A percentile compares a stretch with the other conserved stretches of the same genome.
phyloP scores from a whole-genome alignment of 2,329 filamentous ascomycete genomes.

The Leptographium lundbergii region DNA sequence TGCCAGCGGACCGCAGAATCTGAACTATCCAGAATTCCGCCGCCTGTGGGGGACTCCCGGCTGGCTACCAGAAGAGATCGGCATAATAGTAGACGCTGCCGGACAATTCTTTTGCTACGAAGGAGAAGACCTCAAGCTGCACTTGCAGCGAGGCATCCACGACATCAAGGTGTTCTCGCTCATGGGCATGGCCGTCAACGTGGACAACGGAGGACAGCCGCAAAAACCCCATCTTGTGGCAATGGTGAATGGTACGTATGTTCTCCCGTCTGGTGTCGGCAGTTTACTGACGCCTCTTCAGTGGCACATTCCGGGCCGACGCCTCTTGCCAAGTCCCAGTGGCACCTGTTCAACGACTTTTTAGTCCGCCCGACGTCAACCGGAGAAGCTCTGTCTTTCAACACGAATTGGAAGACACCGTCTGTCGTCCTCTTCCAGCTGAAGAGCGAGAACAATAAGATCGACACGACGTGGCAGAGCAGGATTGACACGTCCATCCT shows the following conservation, averaged over 20 bases:
- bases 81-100: constrained; percentile 67
- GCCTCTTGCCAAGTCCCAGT: constrained; percentile 52
- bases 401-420: constrained; percentile 83
- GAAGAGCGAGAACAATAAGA: constrained; percentile 65
- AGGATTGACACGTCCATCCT: constrained; percentile 73
- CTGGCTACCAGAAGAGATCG: constrained; percentile 90
- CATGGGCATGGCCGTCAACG: constrained; percentile 78
- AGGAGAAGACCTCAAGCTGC: constrained; percentile 72
- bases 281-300: constrained; percentile 16
- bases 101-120: constrained; percentile 95
- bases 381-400: constrained; percentile 73
- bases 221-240: constrained; percentile 76
- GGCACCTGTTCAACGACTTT: constrained; percentile 98
- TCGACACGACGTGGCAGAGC: constrained; percentile 79
- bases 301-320: constrained; percentile 54
- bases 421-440: constrained; percentile 79
- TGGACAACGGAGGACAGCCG: constrained; percentile 73
- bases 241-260: constrained; percentile 64
- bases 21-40: constrained; percentile 58
- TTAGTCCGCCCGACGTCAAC: constrained; percentile 68
- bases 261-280: no score
- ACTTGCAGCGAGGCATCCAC: constrained; percentile 66
- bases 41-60: constrained; percentile 79
- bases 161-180: constrained; percentile 84
- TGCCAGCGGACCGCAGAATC: constrained; percentile 39